These are phyloP conservation scores for Nemania serpens DNA, from an alignment of 2,329 filamentous ascomycete genomes.

Conservation along the genomic window DNA sequence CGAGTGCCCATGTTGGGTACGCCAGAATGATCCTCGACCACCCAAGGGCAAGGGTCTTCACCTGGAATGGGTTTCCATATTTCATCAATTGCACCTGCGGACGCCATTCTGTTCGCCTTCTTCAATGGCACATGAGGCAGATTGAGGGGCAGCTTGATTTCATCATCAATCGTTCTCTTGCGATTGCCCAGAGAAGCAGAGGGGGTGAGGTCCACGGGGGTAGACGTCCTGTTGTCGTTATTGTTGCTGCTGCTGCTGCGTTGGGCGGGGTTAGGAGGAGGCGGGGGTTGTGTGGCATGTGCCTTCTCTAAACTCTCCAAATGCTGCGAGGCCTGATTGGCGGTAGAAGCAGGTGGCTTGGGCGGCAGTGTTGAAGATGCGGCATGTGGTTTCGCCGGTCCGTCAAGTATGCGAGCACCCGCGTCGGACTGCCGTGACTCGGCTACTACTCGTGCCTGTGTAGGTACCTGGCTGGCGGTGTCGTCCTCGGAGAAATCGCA, in stretches of 20 bases:
- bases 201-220: constrained; percentile 43
- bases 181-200: constrained; percentile 62
- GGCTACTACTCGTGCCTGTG: constrained; percentile 3
- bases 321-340: constrained; percentile 1
- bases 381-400: constrained; percentile 43
- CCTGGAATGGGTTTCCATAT: constrained; percentile 55
- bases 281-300: background rate
- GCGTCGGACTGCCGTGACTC: constrained; percentile 28
- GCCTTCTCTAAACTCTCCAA: background rate
- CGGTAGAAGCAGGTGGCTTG: constrained; percentile 24
- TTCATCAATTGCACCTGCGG: constrained; percentile 54
- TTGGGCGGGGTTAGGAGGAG: constrained; percentile 10
- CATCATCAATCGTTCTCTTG: constrained; percentile 76
- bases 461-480: constrained; percentile 37
- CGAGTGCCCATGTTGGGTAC: constrained; percentile 60
- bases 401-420: constrained; percentile 41
- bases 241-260: background rate
- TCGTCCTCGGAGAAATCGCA: constrained; percentile 70
- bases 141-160: constrained; percentile 54
- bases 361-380: constrained; percentile 22
- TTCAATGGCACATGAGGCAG: constrained; percentile 59
- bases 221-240: constrained; percentile 11
- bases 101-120: constrained; percentile 54
- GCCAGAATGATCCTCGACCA: constrained; percentile 56
- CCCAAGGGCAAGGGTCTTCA: constrained; percentile 66